These are phyloP conservation scores for Fusarium oligoseptatum DNA, from an alignment of 2,329 filamentous ascomycete species.

Conservation along the genomic window DNA sequence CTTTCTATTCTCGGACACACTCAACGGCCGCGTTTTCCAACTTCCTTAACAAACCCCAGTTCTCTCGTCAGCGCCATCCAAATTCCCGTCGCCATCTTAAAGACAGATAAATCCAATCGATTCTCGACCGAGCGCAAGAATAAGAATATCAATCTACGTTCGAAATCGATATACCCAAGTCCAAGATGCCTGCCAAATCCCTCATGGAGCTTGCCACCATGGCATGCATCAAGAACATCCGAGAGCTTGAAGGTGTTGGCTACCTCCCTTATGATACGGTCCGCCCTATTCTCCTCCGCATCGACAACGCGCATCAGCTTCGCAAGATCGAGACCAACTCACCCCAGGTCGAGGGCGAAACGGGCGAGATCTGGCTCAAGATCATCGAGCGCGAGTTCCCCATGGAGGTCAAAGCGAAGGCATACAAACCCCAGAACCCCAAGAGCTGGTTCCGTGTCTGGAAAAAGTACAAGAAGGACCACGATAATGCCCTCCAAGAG, in stretches of 20 bases:
- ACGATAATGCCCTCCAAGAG: conserved; percentile 68
- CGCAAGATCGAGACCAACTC: conserved; percentile 80
- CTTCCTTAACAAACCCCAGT: neutral
- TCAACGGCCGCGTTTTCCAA: conserved; percentile 1
- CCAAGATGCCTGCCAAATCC: conserved; percentile 59
- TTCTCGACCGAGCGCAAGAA: neutral
- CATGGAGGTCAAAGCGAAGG: conserved; percentile 70
- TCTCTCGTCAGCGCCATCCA: neutral
- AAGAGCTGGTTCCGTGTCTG: conserved; percentile 85
- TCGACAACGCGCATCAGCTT: conserved; percentile 82
- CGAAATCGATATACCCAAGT: neutral
- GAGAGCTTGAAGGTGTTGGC: conserved; percentile 76
- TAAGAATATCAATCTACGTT: neutral
- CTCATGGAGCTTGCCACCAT: conserved; percentile 65
- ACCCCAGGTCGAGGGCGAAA: conserved; percentile 79
- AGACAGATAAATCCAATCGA: neutral
- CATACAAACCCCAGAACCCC: conserved; percentile 74
- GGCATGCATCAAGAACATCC: conserved; percentile 67
- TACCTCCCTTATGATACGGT: conserved; percentile 74
- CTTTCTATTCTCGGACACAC: conserved; percentile 1
- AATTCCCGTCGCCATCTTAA: neutral
- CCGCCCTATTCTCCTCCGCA: conserved; percentile 75
- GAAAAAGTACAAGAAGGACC: conserved; percentile 72
- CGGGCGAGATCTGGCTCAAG: conserved; percentile 80
- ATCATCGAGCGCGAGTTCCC: conserved; percentile 86